A percentile compares a stretch with the other conserved stretches of the same genome.
Conservation (phyloP, 2,329 filamentous ascomycete genomes). For the Xylariomycetidae sp. region DNA sequence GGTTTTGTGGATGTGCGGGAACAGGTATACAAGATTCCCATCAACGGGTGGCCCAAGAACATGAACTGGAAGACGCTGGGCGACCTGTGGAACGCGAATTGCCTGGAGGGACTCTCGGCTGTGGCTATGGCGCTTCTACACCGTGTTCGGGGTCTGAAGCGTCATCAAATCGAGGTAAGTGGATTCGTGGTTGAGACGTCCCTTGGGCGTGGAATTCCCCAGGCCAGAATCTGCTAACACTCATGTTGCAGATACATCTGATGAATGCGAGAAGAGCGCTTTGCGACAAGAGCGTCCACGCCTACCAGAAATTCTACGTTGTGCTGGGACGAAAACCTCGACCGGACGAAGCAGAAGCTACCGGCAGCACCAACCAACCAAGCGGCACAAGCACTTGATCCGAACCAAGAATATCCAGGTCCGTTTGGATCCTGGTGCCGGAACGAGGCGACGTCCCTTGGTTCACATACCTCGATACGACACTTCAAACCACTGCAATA, state of each 20-base stretch:
- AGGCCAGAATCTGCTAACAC: no score
- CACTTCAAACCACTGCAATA: no score
- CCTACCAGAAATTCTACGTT: conserved; percentile 45
- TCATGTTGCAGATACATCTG: conserved; percentile 35
- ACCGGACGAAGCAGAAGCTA: conserved; percentile 28
- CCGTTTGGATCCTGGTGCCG: no score
- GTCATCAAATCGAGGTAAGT: conserved; percentile 46
- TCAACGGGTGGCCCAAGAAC: conserved; percentile 50
- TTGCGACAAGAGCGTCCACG: conserved; percentile 41
- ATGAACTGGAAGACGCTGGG: conserved; percentile 38
- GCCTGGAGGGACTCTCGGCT: conserved; percentile 38
- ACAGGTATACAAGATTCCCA: conserved; percentile 47
- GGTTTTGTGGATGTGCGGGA: conserved; percentile 54
- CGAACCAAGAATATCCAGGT: no score
- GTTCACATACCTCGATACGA: no score
- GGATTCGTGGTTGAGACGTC: no score
- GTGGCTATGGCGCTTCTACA: conserved; percentile 38
- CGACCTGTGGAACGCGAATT: conserved; percentile 40
- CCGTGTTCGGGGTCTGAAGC: conserved; percentile 34
- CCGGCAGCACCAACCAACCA: no score
- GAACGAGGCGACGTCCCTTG: no score
- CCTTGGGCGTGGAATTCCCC: no score
- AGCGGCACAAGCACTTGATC: no score
- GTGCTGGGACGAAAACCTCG: conserved; percentile 48
- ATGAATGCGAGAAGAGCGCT: conserved; percentile 45